Percentiles rank a stretch among this genome's conserved stretches.
phyloP scores from a whole-genome alignment of 352 stramenopile species.

The Globisporangium irregulare region DNA sequence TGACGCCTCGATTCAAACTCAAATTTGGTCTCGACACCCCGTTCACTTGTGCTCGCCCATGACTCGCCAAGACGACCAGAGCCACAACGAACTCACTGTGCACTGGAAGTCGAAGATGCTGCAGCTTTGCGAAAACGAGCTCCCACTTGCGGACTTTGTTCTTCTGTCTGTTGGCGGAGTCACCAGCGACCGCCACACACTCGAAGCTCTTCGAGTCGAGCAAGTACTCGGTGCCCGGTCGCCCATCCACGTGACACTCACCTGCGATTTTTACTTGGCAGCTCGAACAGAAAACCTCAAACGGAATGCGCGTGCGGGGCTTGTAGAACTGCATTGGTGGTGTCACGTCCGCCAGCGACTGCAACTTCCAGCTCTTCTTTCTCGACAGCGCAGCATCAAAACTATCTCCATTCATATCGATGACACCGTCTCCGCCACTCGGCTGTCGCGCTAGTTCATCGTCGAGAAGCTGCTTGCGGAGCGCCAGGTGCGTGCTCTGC shows the following conservation, averaged over 20 bases:
- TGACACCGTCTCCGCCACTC: too few species aligned
- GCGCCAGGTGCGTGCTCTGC: conserved; percentile 13
- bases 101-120: conserved; percentile 27
- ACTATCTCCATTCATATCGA: too few species aligned
- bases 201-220: conserved; percentile 50
- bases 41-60: background rate
- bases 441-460: conserved; percentile 5
- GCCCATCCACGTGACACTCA: conserved; percentile 45
- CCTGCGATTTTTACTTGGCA: conserved; percentile 53
- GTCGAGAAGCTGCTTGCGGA: conserved; percentile 16
- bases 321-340: conserved; percentile 47
- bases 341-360: conserved; percentile 24
- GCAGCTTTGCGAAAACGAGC: conserved; percentile 29
- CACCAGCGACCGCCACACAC: conserved; percentile 25
- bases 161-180: background rate
- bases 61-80: conserved; percentile 2
- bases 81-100: conserved; percentile 20
- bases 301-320: conserved; percentile 43
- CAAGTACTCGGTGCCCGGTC: conserved; percentile 38
- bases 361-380: conserved; percentile 31
- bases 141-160: conserved; percentile 32
- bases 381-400: background rate
- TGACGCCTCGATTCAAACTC: conserved; percentile 7
- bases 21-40: background rate
- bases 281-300: conserved; percentile 44